Conservation (phyloP, 1,284 basidiomycete species). For the Phlebopus sp. region DNA sequence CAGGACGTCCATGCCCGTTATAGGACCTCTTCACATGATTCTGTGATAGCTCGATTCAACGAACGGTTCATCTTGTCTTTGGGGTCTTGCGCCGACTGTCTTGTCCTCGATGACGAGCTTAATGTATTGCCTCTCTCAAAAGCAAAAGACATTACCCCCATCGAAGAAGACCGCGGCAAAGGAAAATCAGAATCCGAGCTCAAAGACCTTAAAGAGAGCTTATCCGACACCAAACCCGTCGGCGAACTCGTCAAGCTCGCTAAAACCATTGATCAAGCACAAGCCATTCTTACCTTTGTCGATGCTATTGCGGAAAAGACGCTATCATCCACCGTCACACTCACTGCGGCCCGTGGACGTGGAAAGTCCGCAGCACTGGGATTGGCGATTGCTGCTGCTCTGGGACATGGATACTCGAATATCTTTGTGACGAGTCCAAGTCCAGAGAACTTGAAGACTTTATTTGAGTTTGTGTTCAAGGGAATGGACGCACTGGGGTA, state of each 20-base stretch:
- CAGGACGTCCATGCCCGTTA: constrained; percentile 95
- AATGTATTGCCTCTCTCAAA: constrained; percentile 97
- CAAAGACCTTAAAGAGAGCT: constrained; percentile 75
- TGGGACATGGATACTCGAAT: constrained; percentile 95
- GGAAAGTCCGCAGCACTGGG: constrained; percentile 98
- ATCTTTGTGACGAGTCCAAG: constrained; percentile 98
- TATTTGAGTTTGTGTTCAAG: constrained; percentile 99
- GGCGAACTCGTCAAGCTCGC: constrained; percentile 91
- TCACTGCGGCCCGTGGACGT: constrained; percentile 93
- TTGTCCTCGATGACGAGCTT: constrained; percentile 96
- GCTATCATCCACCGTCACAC: constrained; percentile 89
- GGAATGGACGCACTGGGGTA: constrained; percentile 94
- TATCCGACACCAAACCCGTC: constrained; percentile 85
- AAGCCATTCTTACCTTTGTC: constrained; percentile 89
- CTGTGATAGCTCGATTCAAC: constrained; percentile 94
- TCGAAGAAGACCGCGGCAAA: constrained; percentile 51
- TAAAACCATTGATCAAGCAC: constrained; percentile 91
- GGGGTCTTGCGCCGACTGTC: constrained; percentile 86
- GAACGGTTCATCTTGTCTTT: constrained; percentile 97
- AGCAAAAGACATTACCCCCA: constrained; percentile 86
- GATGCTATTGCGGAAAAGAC: constrained; percentile 92
- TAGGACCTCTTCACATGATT: constrained; percentile 86
- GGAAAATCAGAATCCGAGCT: constrained; percentile 67
- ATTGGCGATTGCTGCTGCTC: constrained; percentile 88
- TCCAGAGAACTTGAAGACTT: constrained; percentile 95